Percentiles rank a stretch among this genome's conserved stretches.
These are phyloP conservation scores for Volvariella surrecta DNA, from an alignment of 1,284 basidiomycete genomes.

Conservation along the genomic window DNA sequence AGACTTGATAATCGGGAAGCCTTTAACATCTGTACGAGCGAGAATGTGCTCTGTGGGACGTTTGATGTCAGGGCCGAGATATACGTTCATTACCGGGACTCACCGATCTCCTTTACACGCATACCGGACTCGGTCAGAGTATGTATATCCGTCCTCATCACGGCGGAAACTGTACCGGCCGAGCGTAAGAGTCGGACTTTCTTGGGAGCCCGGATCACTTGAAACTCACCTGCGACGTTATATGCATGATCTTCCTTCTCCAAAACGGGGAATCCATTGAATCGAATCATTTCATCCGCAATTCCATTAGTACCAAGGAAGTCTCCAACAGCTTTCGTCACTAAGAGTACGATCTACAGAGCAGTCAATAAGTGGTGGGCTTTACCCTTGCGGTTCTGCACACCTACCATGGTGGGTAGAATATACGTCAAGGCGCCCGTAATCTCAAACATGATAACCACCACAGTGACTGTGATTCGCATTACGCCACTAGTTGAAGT, in stretches of 20 bases:
- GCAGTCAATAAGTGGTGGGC: background rate
- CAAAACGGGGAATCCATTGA: conserved; percentile 96
- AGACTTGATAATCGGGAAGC: conserved; percentile 80
- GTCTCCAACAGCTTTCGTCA: conserved; percentile 97
- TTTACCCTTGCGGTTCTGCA: background rate
- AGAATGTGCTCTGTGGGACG: conserved; percentile 54
- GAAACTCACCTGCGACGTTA: conserved; percentile 70
- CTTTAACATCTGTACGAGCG: conserved; percentile 70
- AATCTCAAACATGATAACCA: conserved; percentile 99
- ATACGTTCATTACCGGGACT: conserved; percentile 17
- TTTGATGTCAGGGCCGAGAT: conserved; percentile 1
- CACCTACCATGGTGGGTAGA: conserved; percentile 87
- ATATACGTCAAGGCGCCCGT: conserved; percentile 98
- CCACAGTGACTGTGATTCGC: conserved; percentile 94
- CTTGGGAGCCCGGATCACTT: conserved; percentile 1
- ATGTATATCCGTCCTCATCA: conserved; percentile 80
- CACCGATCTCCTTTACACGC: conserved; percentile 72
- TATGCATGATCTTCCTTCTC: conserved; percentile 91
- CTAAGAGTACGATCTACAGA: conserved; percentile 83
- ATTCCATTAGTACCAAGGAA: conserved; percentile 90
- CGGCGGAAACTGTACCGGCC: conserved; percentile 62
- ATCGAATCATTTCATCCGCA: conserved; percentile 94
- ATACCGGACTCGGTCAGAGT: conserved; percentile 72
- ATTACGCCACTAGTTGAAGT: conserved; percentile 72
- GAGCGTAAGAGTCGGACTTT: conserved; percentile 7